Evolutionary conservation across 139 green algal genomes (phyloP), one percentile per base, ranked within the genome.

Genomic region (Coelastrella sp.): DNA sequence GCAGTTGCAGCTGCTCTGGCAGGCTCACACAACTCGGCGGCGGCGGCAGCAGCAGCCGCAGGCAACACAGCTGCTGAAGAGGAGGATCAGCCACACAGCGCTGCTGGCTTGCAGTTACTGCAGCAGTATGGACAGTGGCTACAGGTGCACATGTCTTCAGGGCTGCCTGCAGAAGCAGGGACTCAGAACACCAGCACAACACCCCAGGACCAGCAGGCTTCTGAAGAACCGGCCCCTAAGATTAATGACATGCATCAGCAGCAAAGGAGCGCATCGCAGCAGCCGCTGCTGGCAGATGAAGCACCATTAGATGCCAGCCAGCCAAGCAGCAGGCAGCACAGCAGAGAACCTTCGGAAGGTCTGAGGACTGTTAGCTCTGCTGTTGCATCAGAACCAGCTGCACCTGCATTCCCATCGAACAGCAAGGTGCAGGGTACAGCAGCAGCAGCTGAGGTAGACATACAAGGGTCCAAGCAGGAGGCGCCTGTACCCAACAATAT

Each of bases 71-170:
- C 64, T 45, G 64, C 11, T 2, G 67, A 35, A 76, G 67, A 25
- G 67, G 35, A 51, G 62, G 30, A n/a, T 6, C 62, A 69, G n/a
- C 15, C 8, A 21, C 13, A 17, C 62, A 41, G 27, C 2, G 21
- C 45, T 66, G 72, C 72, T 48, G 32, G 48, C 15, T 19, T 67
- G 72, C 72, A 80, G 72, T 30, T 67, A 30, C 72, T 67, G 72
- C 72, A 80, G 34, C 72, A 80, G 72, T 51, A 79, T 23, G 38
- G n/a, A 15, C 43, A 25, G 9, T 35, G 45, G 71, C 41, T 38
- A 43, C 38, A 78, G 68, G 25, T 53, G 8, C 19, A 21, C 25
- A 43, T 35, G 5, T 19, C 40, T 8, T 25, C 38, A 30, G 45
- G 41, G 4, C 25, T 79, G 27, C 25, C 71, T 41, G 41, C 71